Base-by-base conservation (phyloP, 768 basidiomycete genomes). In the Megacollybia marginata region DNA sequence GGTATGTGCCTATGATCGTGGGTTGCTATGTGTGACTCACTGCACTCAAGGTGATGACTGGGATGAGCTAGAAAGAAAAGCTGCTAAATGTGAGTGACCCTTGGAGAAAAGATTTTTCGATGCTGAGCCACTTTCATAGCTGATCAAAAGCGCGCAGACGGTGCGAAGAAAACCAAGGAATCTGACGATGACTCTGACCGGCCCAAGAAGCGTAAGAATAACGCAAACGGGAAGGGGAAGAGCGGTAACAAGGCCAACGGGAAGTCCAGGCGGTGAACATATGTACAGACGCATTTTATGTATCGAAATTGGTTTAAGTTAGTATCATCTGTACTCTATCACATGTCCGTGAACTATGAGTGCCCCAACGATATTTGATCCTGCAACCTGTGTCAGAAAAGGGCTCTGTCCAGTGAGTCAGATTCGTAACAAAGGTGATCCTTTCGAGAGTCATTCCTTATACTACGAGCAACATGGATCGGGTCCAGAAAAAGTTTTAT, bases 31-130 rank as follows among this genome's bases (percentile, higher is more conserved):
- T 28, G 16, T 9, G 48, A 31, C 40, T 46, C 28, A 46, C 40
- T 58, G 32, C 36, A 45, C 16, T 35, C 51, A 60, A 76, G 88
- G 92, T 9, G 91, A 94, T 48, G 93, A 95, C 58, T 99, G 95
- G 95, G 94, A 96, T 59, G 92, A 92, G 65, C 72, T 96, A 33
- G 94, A 96, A 67, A 73, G 80, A 42, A 94, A 93, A 64, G 93
- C 93, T 7, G 90, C 90, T 8, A 88, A 87, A 75, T 87, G 83
- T 89, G 60, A 57, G 73, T 47, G 18, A 8, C 32, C 16, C n/a
- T n/a, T 16, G 9, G 4, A 11, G 2, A 38, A 2, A 12, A 28
- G 23, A 28, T 6, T 28, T 48, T 19, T 38, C 18, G 18, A n/a
- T 28, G 15, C 19, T 20, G 12, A 13, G 5, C 5, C 18, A 16